Conservation (phyloP, 2,329 filamentous ascomycete genomes). For the Penicillium sp. region DNA sequence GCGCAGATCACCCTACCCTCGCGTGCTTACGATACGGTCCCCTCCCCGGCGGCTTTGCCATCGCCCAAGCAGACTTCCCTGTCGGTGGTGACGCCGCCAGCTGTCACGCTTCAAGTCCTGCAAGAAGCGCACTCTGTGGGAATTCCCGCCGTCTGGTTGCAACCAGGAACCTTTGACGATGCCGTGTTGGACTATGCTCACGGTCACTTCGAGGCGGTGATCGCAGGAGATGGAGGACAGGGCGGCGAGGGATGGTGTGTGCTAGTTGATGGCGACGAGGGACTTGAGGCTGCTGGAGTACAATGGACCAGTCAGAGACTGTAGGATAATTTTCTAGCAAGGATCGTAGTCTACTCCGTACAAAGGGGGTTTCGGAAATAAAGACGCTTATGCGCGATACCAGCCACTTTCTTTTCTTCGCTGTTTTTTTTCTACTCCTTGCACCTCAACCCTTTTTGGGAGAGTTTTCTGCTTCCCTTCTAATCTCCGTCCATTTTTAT, state of each 20-base stretch:
- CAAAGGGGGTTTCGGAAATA: neutral
- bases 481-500: neutral
- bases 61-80: conserved; percentile 72
- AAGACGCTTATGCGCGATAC: neutral
- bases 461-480: neutral
- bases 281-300: conserved; percentile 59
- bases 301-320: conserved; percentile 46
- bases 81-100: conserved; percentile 84
- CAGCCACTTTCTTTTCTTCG: conserved; percentile 9
- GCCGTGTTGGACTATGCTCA: conserved; percentile 71
- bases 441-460: neutral
- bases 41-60: conserved; percentile 66
- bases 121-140: conserved; percentile 75
- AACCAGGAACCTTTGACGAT: conserved; percentile 85
- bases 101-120: conserved; percentile 72
- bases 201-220: conserved; percentile 67
- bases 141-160: conserved; percentile 78
- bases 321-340: conserved; percentile 18
- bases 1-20: conserved; percentile 64
- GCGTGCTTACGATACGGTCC: conserved; percentile 63
- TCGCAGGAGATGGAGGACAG: conserved; percentile 66
- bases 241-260: conserved; percentile 84
- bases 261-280: conserved; percentile 75
- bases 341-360: too few relatives aligned
- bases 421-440: neutral